Base-by-base conservation (phyloP, 2,329 filamentous ascomycete species). In the Cytospora piceae region DNA sequence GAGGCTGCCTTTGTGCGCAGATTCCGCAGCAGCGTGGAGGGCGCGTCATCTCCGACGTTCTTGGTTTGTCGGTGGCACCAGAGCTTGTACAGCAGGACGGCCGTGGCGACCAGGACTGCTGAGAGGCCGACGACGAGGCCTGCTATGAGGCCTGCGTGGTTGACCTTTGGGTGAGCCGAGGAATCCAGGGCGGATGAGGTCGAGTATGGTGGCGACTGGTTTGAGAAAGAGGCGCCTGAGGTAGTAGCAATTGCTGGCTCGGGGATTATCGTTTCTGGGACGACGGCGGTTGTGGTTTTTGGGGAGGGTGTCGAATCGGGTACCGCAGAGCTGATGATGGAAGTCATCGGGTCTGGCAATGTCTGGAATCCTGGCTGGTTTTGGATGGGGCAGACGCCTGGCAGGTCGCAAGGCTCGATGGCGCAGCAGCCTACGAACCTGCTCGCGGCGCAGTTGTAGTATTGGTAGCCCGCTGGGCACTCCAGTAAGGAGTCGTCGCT, bases 341-440 rank as follows among this genome's bases (percentile, higher is more conserved):
- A 22, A 8, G 46, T 24, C n/a, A 49, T 24, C 9, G 39, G 7
- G 31, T 27, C 56, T 42, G 70, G 61, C 2, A 66, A 46, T 3
- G 54, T 52, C 17, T 55, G 58, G 32, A 17, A 58, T 52, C 51
- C 61, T 59, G 58, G 68, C 60, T 31, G 63, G 61, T 24, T 14
- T 58, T 39, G 34, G 42, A 66, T 69, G 12, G 76, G 76, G 64
- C 79, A 81, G 8, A 64, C 68, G 3, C 60, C 55, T 7, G 63
- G 54, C 57, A 73, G 59, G 4, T 67, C 63, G 70, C 83, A 85
- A 20, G 82, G 77, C 66, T 83, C 72, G 17, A 76, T 71, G 17
- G 74, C 71, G 71, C 83, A 85, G 69, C 84, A 85, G 22, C 81
- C 82, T 3, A 59, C 64, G 68, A 80, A 83, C 37, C 69, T 67